Conservation (phyloP, 2,329 filamentous ascomycete genomes). For the Xylariaceae sp. region DNA sequence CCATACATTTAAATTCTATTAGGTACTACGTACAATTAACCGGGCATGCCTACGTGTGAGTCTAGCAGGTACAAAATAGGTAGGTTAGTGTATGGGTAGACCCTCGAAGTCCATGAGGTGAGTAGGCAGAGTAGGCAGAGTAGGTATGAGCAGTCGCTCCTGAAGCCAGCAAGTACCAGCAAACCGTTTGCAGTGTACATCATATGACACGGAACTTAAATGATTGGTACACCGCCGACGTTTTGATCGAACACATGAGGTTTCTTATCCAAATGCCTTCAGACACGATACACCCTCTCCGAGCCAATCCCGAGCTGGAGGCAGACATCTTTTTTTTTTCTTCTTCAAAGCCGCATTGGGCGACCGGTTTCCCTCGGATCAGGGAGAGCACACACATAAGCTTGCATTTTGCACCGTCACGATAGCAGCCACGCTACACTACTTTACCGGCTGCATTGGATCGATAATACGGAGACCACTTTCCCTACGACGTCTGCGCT, state of each 20-base stretch:
- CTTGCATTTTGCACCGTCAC: neutral
- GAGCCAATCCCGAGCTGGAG: neutral
- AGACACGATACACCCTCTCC: neutral
- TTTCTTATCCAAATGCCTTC: conserved; percentile 4
- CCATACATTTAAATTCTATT: no score
- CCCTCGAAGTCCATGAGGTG: no score
- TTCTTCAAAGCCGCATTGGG: conserved; percentile 2
- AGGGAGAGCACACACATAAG: neutral
- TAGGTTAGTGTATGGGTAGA: no score
- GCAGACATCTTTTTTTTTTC: neutral
- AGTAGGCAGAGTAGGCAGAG: neutral
- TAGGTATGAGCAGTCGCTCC: neutral
- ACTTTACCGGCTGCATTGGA: conserved; percentile 7
- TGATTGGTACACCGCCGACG: conserved; percentile 8
- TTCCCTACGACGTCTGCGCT: neutral
- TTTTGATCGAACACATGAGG: neutral
- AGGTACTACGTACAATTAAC: no score
- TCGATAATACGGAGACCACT: neutral
- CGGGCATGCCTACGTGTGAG: no score
- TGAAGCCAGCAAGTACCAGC: conserved; percentile 3
- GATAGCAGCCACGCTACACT: conserved; percentile 4
- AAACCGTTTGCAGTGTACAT: conserved; percentile 3
- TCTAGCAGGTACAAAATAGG: no score
- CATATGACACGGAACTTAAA: conserved; percentile 1
- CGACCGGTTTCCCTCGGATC: neutral